Base-by-base conservation (phyloP, 495 filamentous ascomycete genomes). In the Aspergillus wentii region DNA sequence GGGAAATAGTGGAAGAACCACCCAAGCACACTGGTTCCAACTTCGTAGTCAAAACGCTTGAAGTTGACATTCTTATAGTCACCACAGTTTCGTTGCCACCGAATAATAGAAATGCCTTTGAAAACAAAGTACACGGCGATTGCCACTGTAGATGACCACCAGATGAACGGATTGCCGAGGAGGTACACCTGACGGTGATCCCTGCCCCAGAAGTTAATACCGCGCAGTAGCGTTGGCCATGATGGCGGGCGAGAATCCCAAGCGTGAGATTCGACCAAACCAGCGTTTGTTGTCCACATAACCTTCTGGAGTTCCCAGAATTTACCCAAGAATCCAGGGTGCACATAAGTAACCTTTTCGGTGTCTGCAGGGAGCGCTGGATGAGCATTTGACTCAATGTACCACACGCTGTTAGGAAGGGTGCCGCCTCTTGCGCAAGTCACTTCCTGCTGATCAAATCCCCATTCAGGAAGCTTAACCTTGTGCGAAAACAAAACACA, bases 301-400 rank as follows among this genome's bases (percentile, higher is more conserved):
- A 98, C 94, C 62, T 88, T 88, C 60, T 98, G 90, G n/a, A 98
- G 71, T 66, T 98, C 92, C 86, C 87, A 95, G 69, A 98, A 98
- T 57, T 97, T 98, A 38, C 90, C 94, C 38, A 97, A 76, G 74
- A 98, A 97, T 10, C 92, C 92, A 14, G 92, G 92, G 49, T 95
- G 83, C 41, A 77, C 74, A 58, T 98, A 98, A 59, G 96, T 98
- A 51, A 95, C 91, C 61, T 83, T 94, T 59, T 97, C 92, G 16
- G 86, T 80, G 46, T 82, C 71, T 23, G 66, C 69, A 18, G 77
- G 76, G 31, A 96, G 74, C 43, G 73, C 71, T 16, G 88, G 84
- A 56, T 97, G 91, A 37, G 74, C 72, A 56, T 98, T 97, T 30
- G 73, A 75, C 63, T 98, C 92, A 40, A 98, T 73, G 50, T 95